Percentiles rank a stretch among this genome's conserved stretches.
These are phyloP conservation scores for Sphaerostilbella broomeana DNA, from an alignment of 2,329 filamentous ascomycete genomes.

Conservation along the genomic window DNA sequence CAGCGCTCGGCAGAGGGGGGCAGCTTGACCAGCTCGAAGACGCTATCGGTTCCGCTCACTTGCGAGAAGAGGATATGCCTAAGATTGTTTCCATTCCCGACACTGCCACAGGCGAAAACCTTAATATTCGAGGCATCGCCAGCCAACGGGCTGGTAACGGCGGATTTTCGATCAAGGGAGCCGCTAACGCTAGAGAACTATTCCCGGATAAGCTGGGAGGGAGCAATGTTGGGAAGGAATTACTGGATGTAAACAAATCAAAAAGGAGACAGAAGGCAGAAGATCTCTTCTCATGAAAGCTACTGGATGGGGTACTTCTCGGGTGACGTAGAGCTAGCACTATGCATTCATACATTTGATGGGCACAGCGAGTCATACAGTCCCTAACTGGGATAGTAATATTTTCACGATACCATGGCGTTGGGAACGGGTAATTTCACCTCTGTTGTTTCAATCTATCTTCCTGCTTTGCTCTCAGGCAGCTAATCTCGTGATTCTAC, in stretches of 20 bases:
- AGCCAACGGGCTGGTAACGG: slow-evolving; percentile 37
- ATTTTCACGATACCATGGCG: slow-evolving; percentile 13
- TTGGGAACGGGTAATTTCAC: slow-evolving; percentile 7
- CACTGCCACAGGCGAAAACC: slow-evolving; percentile 35
- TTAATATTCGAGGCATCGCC: slow-evolving; percentile 57
- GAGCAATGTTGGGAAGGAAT: slow-evolving; percentile 60
- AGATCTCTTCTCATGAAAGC: slow-evolving; percentile 59
- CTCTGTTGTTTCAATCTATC: background rate
- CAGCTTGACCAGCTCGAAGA: slow-evolving; percentile 34
- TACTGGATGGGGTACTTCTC: background rate
- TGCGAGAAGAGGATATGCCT: slow-evolving; percentile 37
- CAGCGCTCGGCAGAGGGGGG: slow-evolving; percentile 18
- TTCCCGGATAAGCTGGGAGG: slow-evolving; percentile 57
- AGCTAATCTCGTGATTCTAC: too few relatives aligned
- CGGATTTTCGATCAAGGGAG: slow-evolving; percentile 63
- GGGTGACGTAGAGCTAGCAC: background rate
- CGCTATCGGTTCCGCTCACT: slow-evolving; percentile 32
- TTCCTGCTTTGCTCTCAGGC: background rate
- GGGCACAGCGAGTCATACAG: background rate
- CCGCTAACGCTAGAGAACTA: slow-evolving; percentile 53
- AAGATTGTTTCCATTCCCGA: slow-evolving; percentile 52
- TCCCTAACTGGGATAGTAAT: slow-evolving; percentile 3
- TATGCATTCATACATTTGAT: background rate
- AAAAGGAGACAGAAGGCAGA: slow-evolving; percentile 63
- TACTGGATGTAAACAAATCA: slow-evolving; percentile 48